phyloP scores from a whole-genome alignment of 2,329 filamentous ascomycete genomes.

The Plenodomus tracheiphilus region DNA sequence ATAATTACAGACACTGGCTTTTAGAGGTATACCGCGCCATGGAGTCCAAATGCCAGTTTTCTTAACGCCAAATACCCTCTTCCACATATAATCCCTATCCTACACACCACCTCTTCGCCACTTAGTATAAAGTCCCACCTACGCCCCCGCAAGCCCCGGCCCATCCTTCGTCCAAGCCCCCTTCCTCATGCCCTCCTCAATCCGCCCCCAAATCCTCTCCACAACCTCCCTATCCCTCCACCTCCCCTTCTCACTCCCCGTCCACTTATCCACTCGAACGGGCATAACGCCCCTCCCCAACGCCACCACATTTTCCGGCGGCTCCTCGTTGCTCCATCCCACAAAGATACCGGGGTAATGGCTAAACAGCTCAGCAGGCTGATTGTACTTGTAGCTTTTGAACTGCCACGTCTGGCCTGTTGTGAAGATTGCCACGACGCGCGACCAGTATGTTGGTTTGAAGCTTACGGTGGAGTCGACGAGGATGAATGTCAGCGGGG shows the following conservation, averaged over 20 bases:
- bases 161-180: constrained; percentile 81
- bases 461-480: constrained; percentile 93
- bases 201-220: constrained; percentile 86
- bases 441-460: constrained; percentile 96
- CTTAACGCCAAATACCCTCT: constrained; percentile 14
- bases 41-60: constrained; percentile 4
- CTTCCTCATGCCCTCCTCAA: constrained; percentile 84
- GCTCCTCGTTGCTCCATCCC: constrained; percentile 83
- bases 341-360: constrained; percentile 87
- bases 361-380: constrained; percentile 83
- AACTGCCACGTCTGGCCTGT: constrained; percentile 99
- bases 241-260: constrained; percentile 53
- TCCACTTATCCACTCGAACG: constrained; percentile 84
- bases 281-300: constrained; percentile 86
- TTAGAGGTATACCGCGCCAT: constrained; percentile 16
- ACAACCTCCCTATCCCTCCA: constrained; percentile 94
- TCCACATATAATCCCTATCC: background rate
- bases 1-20: constrained; percentile 1
- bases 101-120: background rate
- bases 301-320: constrained; percentile 74
- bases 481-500: constrained; percentile 88
- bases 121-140: background rate
- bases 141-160: constrained; percentile 49
- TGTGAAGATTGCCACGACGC: constrained; percentile 94
- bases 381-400: constrained; percentile 95